Percentiles rank a stretch among this genome's conserved stretches.
phyloP scores from a whole-genome alignment of 192 early-diverging fungal genomes.

The Coemansia aciculifera region DNA sequence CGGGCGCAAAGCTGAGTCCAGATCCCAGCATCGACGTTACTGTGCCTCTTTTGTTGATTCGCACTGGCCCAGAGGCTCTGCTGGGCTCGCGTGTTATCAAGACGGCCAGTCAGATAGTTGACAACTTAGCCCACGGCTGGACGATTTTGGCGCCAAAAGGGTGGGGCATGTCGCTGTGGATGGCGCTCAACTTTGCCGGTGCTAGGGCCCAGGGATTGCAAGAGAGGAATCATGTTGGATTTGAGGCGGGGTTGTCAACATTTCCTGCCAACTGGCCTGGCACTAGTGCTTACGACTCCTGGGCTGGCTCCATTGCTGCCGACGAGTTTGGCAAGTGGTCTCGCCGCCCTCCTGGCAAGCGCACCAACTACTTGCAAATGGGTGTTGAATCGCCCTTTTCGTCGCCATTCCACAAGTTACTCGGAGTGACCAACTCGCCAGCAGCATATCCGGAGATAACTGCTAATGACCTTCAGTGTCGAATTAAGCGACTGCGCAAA shows the following conservation, averaged over 20 bases:
- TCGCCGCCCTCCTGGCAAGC: slow-evolving; percentile 75
- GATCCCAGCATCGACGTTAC: slow-evolving; percentile 56
- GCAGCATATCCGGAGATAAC: slow-evolving; percentile 18
- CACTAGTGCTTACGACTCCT: slow-evolving; percentile 64
- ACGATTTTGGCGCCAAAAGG: slow-evolving; percentile 76
- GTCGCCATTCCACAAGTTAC: slow-evolving; percentile 60
- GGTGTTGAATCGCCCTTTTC: slow-evolving; percentile 70
- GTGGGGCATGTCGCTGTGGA: slow-evolving; percentile 88
- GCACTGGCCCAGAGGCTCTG: slow-evolving; percentile 61
- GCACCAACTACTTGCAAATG: slow-evolving; percentile 76
- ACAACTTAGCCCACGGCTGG: slow-evolving; percentile 67
- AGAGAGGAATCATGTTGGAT: slow-evolving; percentile 69
- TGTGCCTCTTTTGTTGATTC: slow-evolving; percentile 82
- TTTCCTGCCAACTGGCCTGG: slow-evolving; percentile 88
- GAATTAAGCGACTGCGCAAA: slow-evolving; percentile 36
- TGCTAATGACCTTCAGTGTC: slow-evolving; percentile 36
- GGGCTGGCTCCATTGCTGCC: slow-evolving; percentile 44
- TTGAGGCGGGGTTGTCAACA: slow-evolving; percentile 72
- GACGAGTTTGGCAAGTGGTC: slow-evolving; percentile 57
- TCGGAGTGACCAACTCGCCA: slow-evolving; percentile 25
- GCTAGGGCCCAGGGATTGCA: slow-evolving; percentile 75
- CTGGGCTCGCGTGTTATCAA: slow-evolving; percentile 26
- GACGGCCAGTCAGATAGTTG: slow-evolving; percentile 50
- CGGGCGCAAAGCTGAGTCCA: slow-evolving; percentile 66
- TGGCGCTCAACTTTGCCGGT: slow-evolving; percentile 84